phyloP scores from a whole-genome alignment of 306 rosid species.

The Dalbergia cultrata region DNA sequence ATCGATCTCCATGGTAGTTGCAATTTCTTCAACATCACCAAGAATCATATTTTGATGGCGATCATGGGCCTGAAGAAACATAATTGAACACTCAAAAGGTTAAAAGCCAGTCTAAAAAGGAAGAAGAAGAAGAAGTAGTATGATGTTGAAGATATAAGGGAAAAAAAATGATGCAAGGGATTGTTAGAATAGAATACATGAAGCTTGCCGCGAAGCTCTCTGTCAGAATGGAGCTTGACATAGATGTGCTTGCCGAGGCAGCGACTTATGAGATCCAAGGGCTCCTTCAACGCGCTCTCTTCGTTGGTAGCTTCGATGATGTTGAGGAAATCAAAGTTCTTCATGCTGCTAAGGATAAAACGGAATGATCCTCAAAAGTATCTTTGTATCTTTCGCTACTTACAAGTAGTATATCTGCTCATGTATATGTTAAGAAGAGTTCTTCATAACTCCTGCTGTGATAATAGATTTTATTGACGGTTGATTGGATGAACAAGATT shows the following conservation, averaged over 20 bases:
- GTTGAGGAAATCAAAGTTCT: conserved; percentile 81
- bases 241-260: conserved; percentile 98
- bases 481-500: not conserved
- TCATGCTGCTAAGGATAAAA: conserved; percentile 58
- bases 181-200: conserved; percentile 56
- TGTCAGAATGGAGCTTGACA: conserved; percentile 95
- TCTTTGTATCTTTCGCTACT: not conserved
- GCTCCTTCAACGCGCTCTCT: conserved; percentile 94
- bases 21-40: conserved; percentile 96
- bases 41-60: conserved; percentile 99
- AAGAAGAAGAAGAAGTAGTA: too few species aligned
- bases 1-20: conserved; percentile 93
- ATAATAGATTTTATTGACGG: not conserved
- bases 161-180: not conserved
- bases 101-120: too few species aligned
- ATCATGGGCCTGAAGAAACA: conserved; percentile 84
- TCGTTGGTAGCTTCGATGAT: conserved; percentile 82
- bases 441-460: not conserved
- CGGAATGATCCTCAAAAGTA: conserved; percentile 31
- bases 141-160: not conserved
- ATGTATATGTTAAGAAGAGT: conserved; percentile 29
- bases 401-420: not conserved
- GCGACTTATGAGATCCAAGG: conserved; percentile 94
- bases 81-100: too few species aligned
- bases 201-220: conserved; percentile 99